Conservation (phyloP, 1,139 yeast species). For the Blastobotrys petasosporus region DNA sequence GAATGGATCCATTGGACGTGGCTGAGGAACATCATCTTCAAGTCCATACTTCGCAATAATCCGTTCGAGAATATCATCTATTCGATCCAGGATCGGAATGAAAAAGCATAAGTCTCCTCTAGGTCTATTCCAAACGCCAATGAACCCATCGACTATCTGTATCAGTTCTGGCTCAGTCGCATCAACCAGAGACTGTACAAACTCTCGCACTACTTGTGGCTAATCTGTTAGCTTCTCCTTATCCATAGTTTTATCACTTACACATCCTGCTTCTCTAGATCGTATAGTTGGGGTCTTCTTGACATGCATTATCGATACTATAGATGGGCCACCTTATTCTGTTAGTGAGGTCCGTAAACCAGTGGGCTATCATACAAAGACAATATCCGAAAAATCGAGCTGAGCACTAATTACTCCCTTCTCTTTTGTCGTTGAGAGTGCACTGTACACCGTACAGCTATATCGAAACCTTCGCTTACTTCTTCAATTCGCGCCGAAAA, state of each 20-base stretch:
- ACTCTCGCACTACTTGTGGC: constrained; percentile 18
- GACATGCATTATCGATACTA: constrained; percentile 17
- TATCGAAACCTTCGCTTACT: too few species aligned
- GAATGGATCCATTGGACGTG: constrained; percentile 40
- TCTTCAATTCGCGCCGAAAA: too few species aligned
- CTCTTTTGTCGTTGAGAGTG: too few species aligned
- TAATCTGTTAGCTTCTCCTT: not conserved
- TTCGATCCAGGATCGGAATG: constrained; percentile 68
- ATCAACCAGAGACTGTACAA: constrained; percentile 37
- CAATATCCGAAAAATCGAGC: too few species aligned
- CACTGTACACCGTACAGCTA: too few species aligned
- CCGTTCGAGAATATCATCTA: constrained; percentile 59
- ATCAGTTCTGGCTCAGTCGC: constrained; percentile 37
- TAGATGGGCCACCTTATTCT: too few species aligned
- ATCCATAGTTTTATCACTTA: constrained; percentile 15
- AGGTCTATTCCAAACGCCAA: constrained; percentile 54
- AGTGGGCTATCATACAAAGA: too few species aligned
- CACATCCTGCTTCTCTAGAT: constrained; percentile 28
- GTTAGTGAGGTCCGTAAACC: too few species aligned
- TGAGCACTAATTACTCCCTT: too few species aligned
- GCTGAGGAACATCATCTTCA: constrained; percentile 40
- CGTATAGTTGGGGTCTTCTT: constrained; percentile 27
- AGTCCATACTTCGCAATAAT: constrained; percentile 52
- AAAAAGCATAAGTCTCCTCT: constrained; percentile 71
- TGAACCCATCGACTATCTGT: constrained; percentile 29